Evolutionary conservation across 2,329 filamentous ascomycete genomes (phyloP).

Genomic region (Rhexocercosporidium sp.): DNA sequence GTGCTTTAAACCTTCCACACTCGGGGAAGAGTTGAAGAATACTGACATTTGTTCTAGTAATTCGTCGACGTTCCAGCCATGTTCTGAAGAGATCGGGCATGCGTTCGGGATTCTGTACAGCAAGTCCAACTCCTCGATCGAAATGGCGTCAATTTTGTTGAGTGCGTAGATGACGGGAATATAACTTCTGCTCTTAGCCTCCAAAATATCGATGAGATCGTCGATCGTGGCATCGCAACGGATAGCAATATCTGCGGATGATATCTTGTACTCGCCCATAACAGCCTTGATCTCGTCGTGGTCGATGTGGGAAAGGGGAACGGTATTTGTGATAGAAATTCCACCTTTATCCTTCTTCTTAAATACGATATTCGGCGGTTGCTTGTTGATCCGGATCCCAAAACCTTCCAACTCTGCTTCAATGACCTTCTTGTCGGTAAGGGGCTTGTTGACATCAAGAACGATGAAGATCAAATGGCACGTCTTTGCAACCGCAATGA

Average conservation of each 20-base stretch:
- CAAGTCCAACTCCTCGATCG: conserved; percentile 95
- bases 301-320: conserved; percentile 89
- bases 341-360: conserved; percentile 99
- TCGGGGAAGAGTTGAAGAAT: background rate
- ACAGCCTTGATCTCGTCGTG: conserved; percentile 97
- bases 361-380: conserved; percentile 97
- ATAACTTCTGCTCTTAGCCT: conserved; percentile 93
- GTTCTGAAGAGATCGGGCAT: conserved; percentile 95
- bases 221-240: conserved; percentile 97
- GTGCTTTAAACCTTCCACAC: background rate
- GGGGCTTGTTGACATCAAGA: conserved; percentile 95
- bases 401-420: conserved; percentile 96
- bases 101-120: conserved; percentile 97
- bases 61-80: conserved; percentile 98
- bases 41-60: conserved; percentile 87
- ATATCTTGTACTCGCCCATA: conserved; percentile 96
- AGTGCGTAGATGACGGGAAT: conserved; percentile 99
- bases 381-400: conserved; percentile 96
- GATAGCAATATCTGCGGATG: conserved; percentile 95
- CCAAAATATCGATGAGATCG: conserved; percentile 93
- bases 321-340: conserved; percentile 93
- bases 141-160: conserved; percentile 99
- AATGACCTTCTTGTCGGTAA: conserved; percentile 96
- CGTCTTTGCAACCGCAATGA: conserved; percentile 98
- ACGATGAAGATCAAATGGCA: conserved; percentile 99